Evolutionary conservation across 2,329 filamentous ascomycete genomes (phyloP).

Genomic region (Hyphodiscus sp.): DNA sequence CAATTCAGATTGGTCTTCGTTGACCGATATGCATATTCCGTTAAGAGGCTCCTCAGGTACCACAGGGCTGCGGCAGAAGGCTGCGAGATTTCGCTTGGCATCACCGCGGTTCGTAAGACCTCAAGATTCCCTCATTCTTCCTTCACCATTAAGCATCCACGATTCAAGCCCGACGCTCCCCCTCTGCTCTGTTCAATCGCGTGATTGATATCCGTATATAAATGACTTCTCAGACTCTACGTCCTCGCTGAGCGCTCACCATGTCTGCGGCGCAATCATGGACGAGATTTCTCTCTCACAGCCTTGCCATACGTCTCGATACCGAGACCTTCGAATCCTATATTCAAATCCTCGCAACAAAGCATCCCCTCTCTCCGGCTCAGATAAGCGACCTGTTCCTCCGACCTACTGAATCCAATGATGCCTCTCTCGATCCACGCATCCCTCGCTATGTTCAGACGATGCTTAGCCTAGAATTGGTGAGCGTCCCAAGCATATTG

Average conservation of each 20-base stretch:
- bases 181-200: neutral
- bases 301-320: constrained; percentile 46
- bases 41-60: neutral
- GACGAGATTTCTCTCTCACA: constrained; percentile 44
- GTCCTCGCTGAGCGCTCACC: neutral
- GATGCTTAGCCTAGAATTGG: constrained; percentile 43
- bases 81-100: neutral
- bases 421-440: constrained; percentile 49
- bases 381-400: constrained; percentile 53
- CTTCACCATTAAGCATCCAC: neutral
- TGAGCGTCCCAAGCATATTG: constrained; percentile 51
- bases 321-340: constrained; percentile 46
- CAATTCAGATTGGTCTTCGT: neutral
- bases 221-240: neutral
- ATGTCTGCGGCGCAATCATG: constrained; percentile 30
- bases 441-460: constrained; percentile 53
- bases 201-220: neutral
- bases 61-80: neutral
- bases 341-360: constrained; percentile 41
- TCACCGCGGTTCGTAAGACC: neutral
- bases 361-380: constrained; percentile 45
- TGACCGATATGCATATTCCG: neutral
- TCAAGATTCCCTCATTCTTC: neutral
- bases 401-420: constrained; percentile 40
- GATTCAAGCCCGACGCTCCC: neutral